Conservation (phyloP, 1,284 basidiomycete genomes). For the Serendipita sp. region DNA sequence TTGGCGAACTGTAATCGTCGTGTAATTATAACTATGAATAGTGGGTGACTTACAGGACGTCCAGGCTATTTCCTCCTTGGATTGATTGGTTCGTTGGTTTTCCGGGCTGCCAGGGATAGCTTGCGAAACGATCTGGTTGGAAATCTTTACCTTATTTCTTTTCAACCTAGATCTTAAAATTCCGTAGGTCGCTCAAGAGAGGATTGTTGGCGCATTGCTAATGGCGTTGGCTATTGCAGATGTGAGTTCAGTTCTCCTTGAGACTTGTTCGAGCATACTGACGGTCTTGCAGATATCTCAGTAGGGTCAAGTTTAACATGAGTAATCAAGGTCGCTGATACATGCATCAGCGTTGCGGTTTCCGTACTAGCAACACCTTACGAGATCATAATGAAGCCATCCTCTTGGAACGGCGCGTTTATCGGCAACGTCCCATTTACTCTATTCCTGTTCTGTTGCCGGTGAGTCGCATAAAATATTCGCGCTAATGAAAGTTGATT, state of each 20-base stretch:
- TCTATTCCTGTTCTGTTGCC: slow-evolving; percentile 37
- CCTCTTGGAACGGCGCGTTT: slow-evolving; percentile 52
- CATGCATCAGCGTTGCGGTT: slow-evolving; percentile 34
- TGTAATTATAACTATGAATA: slow-evolving; percentile 5
- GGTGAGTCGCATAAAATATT: slow-evolving; percentile 27
- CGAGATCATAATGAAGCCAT: slow-evolving; percentile 35
- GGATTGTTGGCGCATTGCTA: slow-evolving; percentile 49
- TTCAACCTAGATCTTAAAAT: slow-evolving; percentile 29
- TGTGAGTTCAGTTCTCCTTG: slow-evolving; percentile 30
- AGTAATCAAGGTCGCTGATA: slow-evolving; percentile 13
- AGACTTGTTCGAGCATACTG: slow-evolving; percentile 14
- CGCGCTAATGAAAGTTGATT: slow-evolving; percentile 3
- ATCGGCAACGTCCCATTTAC: slow-evolving; percentile 62
- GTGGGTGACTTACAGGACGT: background rate
- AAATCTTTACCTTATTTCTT: background rate
- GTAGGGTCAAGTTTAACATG: slow-evolving; percentile 25
- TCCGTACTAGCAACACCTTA: slow-evolving; percentile 44
- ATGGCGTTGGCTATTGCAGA: slow-evolving; percentile 57
- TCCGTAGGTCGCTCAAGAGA: slow-evolving; percentile 25
- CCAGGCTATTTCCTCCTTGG: slow-evolving; percentile 56
- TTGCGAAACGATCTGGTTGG: slow-evolving; percentile 40
- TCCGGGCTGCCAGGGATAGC: slow-evolving; percentile 52
- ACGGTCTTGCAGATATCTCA: slow-evolving; percentile 33
- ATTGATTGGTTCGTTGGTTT: slow-evolving; percentile 52
- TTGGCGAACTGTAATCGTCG: slow-evolving; percentile 46